These are phyloP conservation scores for Rhodotorula babjevae DNA, from an alignment of 768 basidiomycete species.

Conservation along the genomic window DNA sequence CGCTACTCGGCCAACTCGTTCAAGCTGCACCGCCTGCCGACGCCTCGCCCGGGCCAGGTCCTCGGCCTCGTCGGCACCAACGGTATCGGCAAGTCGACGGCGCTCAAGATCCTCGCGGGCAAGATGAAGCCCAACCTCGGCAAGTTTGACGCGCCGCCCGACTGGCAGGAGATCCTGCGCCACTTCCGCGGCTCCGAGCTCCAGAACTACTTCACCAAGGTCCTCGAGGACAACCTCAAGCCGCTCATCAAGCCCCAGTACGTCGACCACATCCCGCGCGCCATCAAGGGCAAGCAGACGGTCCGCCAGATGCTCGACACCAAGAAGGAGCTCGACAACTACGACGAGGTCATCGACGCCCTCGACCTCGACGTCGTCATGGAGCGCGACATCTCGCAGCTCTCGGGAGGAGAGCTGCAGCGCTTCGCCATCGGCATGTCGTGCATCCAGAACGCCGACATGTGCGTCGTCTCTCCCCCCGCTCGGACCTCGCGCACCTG, in stretches of 20 bases:
- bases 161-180: conserved; percentile 97
- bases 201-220: conserved; percentile 99
- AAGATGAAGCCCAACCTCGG: conserved; percentile 98
- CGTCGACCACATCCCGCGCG: conserved; percentile 95
- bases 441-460: conserved; percentile 89
- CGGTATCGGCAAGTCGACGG: conserved; percentile 98
- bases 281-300: conserved; percentile 82
- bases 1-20: conserved; percentile 97
- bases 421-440: conserved; percentile 97
- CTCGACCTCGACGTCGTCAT: conserved; percentile 83
- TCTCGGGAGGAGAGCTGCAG: conserved; percentile 96
- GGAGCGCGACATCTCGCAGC: conserved; percentile 72
- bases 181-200: conserved; percentile 98
- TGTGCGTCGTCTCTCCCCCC: conserved; percentile 59
- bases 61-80: conserved; percentile 98
- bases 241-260: conserved; percentile 99
- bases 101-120: conserved; percentile 90
- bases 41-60: conserved; percentile 94
- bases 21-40: conserved; percentile 96
- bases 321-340: conserved; percentile 83
- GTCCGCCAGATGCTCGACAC: conserved; percentile 87
- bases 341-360: conserved; percentile 74
- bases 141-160: conserved; percentile 94
- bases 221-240: conserved; percentile 95
- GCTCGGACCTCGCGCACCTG: too few relatives aligned